Conservation (phyloP, 2,329 filamentous ascomycete species). For the Sarocladium oryzae region DNA sequence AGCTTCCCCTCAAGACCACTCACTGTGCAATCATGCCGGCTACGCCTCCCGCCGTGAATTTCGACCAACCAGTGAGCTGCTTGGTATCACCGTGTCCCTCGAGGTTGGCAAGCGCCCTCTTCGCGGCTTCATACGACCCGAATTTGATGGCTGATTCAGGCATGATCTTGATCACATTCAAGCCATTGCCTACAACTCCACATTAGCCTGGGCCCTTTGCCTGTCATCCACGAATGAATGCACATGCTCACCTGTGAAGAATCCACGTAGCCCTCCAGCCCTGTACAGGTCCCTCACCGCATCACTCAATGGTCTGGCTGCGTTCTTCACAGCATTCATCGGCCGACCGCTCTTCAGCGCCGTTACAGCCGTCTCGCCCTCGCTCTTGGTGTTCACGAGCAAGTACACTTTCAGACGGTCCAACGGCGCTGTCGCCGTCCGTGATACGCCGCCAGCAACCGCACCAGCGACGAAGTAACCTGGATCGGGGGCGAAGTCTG, state of each 20-base stretch:
- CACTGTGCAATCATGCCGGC: conserved; percentile 92
- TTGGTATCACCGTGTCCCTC: conserved; percentile 83
- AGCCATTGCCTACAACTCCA: conserved; percentile 67
- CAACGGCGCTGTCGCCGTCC: conserved; percentile 90
- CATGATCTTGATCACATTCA: conserved; percentile 98
- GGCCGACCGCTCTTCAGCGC: conserved; percentile 67
- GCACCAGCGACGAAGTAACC: conserved; percentile 98
- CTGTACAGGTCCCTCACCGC: conserved; percentile 76
- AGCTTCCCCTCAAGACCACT: no score
- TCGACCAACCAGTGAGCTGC: conserved; percentile 73
- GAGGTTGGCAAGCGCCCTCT: conserved; percentile 74
- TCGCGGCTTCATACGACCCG: conserved; percentile 92
- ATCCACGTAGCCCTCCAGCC: conserved; percentile 77
- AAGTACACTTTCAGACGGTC: conserved; percentile 97
- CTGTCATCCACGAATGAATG: neutral
- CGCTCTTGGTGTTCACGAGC: conserved; percentile 70
- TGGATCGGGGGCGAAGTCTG: conserved; percentile 72
- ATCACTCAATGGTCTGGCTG: conserved; percentile 61
- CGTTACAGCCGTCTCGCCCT: conserved; percentile 45
- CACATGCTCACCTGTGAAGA: conserved; percentile 73
- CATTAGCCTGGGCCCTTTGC: neutral
- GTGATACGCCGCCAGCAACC: conserved; percentile 86
- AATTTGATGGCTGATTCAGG: conserved; percentile 98
- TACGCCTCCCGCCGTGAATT: conserved; percentile 84
- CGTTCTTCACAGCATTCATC: conserved; percentile 56